phyloP scores from a whole-genome alignment of 2,329 filamentous ascomycete genomes.

The Trichophyton equinum region DNA sequence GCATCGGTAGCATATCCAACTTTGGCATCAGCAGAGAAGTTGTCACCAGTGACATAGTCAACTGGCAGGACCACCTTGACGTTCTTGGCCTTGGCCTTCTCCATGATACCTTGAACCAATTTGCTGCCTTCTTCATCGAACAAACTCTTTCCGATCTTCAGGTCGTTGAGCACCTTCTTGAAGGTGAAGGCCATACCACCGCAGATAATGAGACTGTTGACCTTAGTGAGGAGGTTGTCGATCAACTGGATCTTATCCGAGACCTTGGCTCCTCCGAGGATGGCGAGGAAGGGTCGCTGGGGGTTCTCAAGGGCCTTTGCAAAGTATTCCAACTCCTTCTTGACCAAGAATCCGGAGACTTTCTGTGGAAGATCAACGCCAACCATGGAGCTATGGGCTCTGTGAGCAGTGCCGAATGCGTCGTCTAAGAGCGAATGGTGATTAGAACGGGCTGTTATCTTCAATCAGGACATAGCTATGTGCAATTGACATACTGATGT shows the following conservation, averaged over 20 bases:
- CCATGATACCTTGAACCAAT: conserved; percentile 73
- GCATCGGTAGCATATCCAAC: conserved; percentile 71
- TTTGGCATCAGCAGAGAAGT: conserved; percentile 76
- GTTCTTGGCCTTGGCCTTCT: conserved; percentile 93
- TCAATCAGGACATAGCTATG: too few species aligned
- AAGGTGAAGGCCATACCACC: conserved; percentile 99
- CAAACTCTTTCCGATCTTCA: conserved; percentile 79
- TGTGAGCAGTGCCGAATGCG: conserved; percentile 95
- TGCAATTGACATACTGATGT: conserved; percentile 59
- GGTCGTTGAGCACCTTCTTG: conserved; percentile 92
- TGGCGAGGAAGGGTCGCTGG: conserved; percentile 92
- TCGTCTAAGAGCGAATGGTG: conserved; percentile 51
- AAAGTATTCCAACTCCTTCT: conserved; percentile 99
- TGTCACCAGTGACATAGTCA: conserved; percentile 93
- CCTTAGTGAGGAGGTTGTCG: conserved; percentile 96
- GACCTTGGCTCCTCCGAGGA: conserved; percentile 95
- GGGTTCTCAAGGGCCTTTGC: conserved; percentile 89
- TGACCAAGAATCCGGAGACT: conserved; percentile 95
- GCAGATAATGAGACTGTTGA: conserved; percentile 91
- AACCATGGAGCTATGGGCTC: conserved; percentile 98
- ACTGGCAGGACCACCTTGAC: conserved; percentile 90
- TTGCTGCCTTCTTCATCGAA: conserved; percentile 91
- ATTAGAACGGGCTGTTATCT: background rate
- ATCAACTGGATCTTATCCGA: conserved; percentile 99
- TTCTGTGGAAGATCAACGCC: conserved; percentile 91